These are phyloP conservation scores for Xylariaceae sp. DNA, from an alignment of 2,329 filamentous ascomycete genomes.

Conservation along the genomic window DNA sequence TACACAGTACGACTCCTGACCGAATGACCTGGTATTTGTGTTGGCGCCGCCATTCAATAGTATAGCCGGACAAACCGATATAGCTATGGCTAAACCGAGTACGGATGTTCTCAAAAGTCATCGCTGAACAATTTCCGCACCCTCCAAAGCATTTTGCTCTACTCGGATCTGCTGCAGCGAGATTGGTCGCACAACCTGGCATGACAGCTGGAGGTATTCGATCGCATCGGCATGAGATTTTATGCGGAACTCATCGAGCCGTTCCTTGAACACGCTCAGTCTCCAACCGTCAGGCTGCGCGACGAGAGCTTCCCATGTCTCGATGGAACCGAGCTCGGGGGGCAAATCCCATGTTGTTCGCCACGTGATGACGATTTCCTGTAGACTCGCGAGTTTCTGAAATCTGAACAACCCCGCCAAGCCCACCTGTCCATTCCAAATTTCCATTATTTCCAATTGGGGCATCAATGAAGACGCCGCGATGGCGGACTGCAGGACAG, in stretches of 20 bases:
- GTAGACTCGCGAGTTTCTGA: slow-evolving; percentile 8
- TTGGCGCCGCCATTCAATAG: no score
- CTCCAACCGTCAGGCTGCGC: slow-evolving; percentile 15
- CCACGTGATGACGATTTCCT: slow-evolving; percentile 23
- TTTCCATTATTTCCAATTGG: slow-evolving; percentile 32
- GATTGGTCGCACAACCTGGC: slow-evolving; percentile 29
- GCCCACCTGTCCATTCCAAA: slow-evolving; percentile 33
- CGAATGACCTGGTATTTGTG: no score
- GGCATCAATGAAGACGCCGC: slow-evolving; percentile 29
- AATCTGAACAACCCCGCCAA: slow-evolving; percentile 31
- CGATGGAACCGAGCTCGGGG: slow-evolving; percentile 19
- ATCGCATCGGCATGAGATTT: slow-evolving; percentile 32
- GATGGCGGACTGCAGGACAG: slow-evolving; percentile 26
- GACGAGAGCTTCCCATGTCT: slow-evolving; percentile 29
- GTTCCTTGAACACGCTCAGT: slow-evolving; percentile 19
- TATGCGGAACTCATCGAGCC: slow-evolving; percentile 27
- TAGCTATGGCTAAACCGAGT: no score
- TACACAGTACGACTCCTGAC: no score
- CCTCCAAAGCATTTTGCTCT: slow-evolving; percentile 25
- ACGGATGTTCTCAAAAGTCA: no score
- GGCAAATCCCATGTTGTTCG: slow-evolving; percentile 29
- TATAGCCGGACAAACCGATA: no score
- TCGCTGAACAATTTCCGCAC: no score
- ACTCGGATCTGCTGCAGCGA: slow-evolving; percentile 33
- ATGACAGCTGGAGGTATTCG: slow-evolving; percentile 26